A percentile compares a stretch with the other conserved stretches of the same genome.
These are phyloP conservation scores for Epichloe festucae DNA, from an alignment of 2,329 filamentous ascomycete genomes.

Conservation along the genomic window DNA sequence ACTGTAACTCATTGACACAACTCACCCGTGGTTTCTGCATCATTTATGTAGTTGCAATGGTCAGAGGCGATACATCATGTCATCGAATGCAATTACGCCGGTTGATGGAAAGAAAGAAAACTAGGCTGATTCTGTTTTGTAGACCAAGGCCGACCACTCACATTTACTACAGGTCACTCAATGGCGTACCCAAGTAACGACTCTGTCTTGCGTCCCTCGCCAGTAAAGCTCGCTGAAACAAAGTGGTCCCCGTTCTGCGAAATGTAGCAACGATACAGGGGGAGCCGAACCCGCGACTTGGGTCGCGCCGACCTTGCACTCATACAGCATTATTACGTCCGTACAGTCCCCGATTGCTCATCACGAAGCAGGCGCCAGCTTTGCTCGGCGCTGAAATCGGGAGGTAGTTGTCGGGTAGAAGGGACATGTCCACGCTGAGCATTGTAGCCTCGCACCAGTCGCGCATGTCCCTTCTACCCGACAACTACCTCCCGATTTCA, in stretches of 20 bases:
- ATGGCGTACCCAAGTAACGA: constrained; percentile 35
- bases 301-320: background rate
- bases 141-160: no score
- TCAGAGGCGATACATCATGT: no score
- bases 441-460: background rate
- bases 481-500: no score
- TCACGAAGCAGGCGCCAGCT: background rate
- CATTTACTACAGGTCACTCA: background rate
- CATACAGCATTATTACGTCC: background rate
- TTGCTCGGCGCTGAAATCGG: background rate
- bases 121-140: no score
- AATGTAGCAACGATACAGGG: background rate
- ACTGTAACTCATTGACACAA: no score
- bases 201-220: constrained; percentile 20
- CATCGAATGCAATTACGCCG: no score
- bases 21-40: no score
- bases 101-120: no score
- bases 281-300: background rate
- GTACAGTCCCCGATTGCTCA: background rate
- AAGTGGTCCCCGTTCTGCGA: background rate
- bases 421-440: background rate
- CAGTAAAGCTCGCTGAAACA: background rate
- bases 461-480: no score
- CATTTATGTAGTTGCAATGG: no score
- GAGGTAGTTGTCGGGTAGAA: background rate